Base-by-base conservation (phyloP, 1,284 basidiomycete species). In the Apiotrichum gracile region DNA sequence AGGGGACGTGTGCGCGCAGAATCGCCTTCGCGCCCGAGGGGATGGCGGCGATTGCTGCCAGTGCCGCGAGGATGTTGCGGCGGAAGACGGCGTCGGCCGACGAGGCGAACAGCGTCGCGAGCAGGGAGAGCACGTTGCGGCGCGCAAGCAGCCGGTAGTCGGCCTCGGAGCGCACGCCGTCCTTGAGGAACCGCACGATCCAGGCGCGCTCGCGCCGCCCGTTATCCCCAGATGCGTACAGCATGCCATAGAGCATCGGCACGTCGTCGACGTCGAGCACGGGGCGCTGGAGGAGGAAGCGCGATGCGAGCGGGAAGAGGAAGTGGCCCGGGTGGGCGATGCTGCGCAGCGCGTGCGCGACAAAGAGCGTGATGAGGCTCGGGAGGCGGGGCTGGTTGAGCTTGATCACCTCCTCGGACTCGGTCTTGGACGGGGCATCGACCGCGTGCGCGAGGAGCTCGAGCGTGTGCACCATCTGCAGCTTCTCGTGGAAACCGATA, bases 201-300 rank as follows among this genome's bases (percentile, higher is more conserved):
- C 91, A 97, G 2, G 79, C 79, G 21, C 91, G 79, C 65, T 97
- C 90, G 66, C 84, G 85, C 74, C 84, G 86, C 83, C 87, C 88
- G 27, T 87, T 85, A 21, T 78, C 77, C 40, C 85, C 84, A 1
- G 84, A 79, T 8, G 77, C 74, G 69, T 91, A 94, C 3, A 97
- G 78, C 82, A 92, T 85, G 13, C 80, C 79, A 70, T 88, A 91
- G 33, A 96, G 76, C 81, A 92, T 81, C 0, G 91, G 91, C 2
- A 93, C 86, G 66, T 94, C 91, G 6, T 69, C 73, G 0, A 75
- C 73, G 68, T 93, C 90, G 12, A 93, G 75, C 40, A 81, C 78
- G 0, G 88, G 85, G 24, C 91, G 81, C 73, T 93, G 89, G 0
- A 94, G 79, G 8, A 94, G 80, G 79, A 92, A 92, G 5, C 85